Evolutionary conservation across 257 asterid species (phyloP).

Genomic region (Parsonsia alboflavescens): DNA sequence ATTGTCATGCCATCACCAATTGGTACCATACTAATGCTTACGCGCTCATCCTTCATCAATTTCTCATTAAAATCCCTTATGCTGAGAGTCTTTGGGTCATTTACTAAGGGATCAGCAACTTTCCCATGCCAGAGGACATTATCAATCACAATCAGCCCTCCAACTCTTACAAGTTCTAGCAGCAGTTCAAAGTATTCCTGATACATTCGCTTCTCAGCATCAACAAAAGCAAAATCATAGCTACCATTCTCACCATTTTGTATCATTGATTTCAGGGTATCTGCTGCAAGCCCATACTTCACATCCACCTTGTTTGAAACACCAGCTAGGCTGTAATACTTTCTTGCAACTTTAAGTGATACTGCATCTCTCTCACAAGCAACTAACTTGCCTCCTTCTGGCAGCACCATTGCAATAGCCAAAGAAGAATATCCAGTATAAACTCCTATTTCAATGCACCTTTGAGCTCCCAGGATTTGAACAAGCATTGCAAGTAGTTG

Average conservation of each 20-base stretch:
- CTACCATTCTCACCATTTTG: constrained; percentile 73
- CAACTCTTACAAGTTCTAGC: constrained; percentile 83
- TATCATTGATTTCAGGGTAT: constrained; percentile 65
- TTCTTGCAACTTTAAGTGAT: constrained; percentile 72
- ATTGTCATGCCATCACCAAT: constrained; percentile 89
- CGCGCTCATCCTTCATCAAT: constrained; percentile 71
- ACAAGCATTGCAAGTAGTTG: constrained; percentile 92
- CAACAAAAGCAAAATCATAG: constrained; percentile 91
- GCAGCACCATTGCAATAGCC: constrained; percentile 81
- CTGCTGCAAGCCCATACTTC: constrained; percentile 75
- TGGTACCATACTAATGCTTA: constrained; percentile 91
- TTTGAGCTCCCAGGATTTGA: constrained; percentile 77
- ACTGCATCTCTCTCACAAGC: constrained; percentile 84
- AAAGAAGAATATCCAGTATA: constrained; percentile 97
- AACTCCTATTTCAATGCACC: constrained; percentile 91
- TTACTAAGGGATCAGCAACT: constrained; percentile 87
- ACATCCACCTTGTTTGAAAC: constrained; percentile 83
- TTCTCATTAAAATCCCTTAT: constrained; percentile 60
- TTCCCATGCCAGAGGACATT: constrained; percentile 97
- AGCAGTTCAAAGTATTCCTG: constrained; percentile 79
- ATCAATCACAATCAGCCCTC: constrained; percentile 84
- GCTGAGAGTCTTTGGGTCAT: constrained; percentile 59
- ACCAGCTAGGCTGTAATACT: constrained; percentile 75
- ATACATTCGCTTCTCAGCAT: constrained; percentile 93
- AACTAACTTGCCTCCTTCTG: constrained; percentile 69